Evolutionary conservation across 495 filamentous ascomycete genomes (phyloP).

Genomic region (Penicillium arizonense): DNA sequence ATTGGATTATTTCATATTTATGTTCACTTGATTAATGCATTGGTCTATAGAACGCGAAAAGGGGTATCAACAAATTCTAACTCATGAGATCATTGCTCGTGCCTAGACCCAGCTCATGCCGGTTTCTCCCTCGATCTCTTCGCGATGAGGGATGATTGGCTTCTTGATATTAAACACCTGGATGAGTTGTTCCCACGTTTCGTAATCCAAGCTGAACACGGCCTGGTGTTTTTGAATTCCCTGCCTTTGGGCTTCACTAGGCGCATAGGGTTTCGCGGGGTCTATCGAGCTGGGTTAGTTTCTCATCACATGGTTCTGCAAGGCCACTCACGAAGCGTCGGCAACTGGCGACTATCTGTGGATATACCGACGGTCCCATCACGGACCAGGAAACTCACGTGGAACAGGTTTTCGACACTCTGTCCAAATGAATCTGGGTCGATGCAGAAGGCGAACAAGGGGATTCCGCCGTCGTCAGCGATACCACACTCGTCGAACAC

Average conservation of each 20-base stretch:
- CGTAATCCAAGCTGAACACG: slow-evolving; percentile 80
- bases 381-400: slow-evolving; percentile 88
- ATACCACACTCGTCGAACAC: slow-evolving; percentile 56
- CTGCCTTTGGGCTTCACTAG: slow-evolving; percentile 44
- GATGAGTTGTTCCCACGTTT: slow-evolving; percentile 74
- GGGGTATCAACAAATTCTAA: slow-evolving; percentile 11
- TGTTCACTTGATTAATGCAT: background rate
- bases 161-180: slow-evolving; percentile 70
- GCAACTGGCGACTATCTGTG: slow-evolving; percentile 62
- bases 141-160: slow-evolving; percentile 81
- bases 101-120: slow-evolving; percentile 68
- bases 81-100: background rate
- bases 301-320: background rate
- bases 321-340: slow-evolving; percentile 64
- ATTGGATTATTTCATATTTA: no score
- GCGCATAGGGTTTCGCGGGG: slow-evolving; percentile 34
- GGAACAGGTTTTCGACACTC: slow-evolving; percentile 96
- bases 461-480: slow-evolving; percentile 61
- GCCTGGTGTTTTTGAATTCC: slow-evolving; percentile 72
- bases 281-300: slow-evolving; percentile 34
- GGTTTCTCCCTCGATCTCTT: slow-evolving; percentile 53
- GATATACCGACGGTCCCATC: slow-evolving; percentile 73
- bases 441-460: slow-evolving; percentile 78
- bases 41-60: background rate
- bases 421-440: slow-evolving; percentile 92